A percentile compares a stretch with the other conserved stretches of the same genome.
These are phyloP conservation scores for Candida adriatica DNA, from an alignment of 805 yeast genomes.

Conservation along the genomic window DNA sequence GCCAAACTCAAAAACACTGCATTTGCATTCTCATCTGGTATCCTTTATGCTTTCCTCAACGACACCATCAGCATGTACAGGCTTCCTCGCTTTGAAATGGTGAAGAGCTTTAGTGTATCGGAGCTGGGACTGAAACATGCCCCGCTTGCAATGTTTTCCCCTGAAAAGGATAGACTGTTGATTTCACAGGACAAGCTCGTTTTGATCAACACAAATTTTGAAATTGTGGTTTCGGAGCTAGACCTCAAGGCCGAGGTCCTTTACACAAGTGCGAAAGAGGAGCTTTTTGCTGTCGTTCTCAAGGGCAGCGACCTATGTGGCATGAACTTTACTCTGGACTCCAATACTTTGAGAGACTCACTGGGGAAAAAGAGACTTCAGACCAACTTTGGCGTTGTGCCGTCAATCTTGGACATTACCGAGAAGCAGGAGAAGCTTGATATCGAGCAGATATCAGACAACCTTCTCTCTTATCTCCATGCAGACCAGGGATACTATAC, in stretches of 20 bases:
- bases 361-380: constrained; percentile 47
- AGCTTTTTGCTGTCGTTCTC: constrained; percentile 16
- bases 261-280: constrained; percentile 7
- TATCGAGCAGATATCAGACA: constrained; percentile 22
- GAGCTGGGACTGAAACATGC: constrained; percentile 3
- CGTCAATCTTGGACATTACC: constrained; percentile 24
- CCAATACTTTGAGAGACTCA: constrained; percentile 61
- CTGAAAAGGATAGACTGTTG: constrained; percentile 22
- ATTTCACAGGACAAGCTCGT: constrained; percentile 24
- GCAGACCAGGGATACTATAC: constrained; percentile 46
- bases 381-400: constrained; percentile 12
- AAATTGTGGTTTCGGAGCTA: constrained; percentile 18
- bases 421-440: constrained; percentile 11
- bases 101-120: constrained; percentile 8
- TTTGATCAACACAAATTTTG: constrained; percentile 30
- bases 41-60: constrained; percentile 16
- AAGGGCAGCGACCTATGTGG: constrained; percentile 22
- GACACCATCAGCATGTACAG: constrained; percentile 11
- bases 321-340: constrained; percentile 49
- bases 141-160: constrained; percentile 16
- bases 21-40: constrained; percentile 17
- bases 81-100: constrained; percentile 20
- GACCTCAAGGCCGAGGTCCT: constrained; percentile 12
- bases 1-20: constrained; percentile 3
- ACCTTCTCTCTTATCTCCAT: constrained; percentile 25